A percentile compares a stretch with the other conserved stretches of the same genome.
Evolutionary conservation across 73 alveolate species (phyloP).

Genomic region (Paramecium pentaurelia): DNA sequence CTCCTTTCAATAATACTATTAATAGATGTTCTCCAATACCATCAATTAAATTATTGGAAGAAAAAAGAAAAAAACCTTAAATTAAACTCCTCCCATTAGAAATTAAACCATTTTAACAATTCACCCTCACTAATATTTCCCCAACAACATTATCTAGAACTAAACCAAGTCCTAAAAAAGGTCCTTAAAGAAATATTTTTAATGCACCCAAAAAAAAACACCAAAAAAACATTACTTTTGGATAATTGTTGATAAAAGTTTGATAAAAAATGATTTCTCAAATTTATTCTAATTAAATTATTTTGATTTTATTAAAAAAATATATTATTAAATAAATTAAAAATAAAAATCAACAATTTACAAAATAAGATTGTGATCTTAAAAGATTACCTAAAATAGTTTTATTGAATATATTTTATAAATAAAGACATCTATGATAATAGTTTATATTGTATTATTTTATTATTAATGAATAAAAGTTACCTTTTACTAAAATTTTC

Average conservation of each 20-base stretch:
- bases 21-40: background rate
- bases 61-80: background rate
- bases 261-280: background rate
- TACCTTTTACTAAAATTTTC: no score
- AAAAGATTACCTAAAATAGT: no score
- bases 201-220: background rate
- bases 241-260: background rate
- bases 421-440: no score
- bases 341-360: no score
- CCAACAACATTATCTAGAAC: background rate
- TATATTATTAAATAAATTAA: no score
- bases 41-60: background rate
- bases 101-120: background rate
- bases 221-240: conserved; percentile 1
- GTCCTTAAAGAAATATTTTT: background rate
- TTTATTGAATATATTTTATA: no score
- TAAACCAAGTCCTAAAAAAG: background rate
- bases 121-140: background rate
- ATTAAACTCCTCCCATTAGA: background rate
- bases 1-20: background rate
- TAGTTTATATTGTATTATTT: no score
- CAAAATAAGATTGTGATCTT: no score
- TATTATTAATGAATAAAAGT: no score
- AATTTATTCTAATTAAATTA: background rate
- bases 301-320: background rate